Evolutionary conservation across 305 asterid species (phyloP), one percentile per base, ranked within the genome.

Genomic region (Fraxinus greggii): DNA sequence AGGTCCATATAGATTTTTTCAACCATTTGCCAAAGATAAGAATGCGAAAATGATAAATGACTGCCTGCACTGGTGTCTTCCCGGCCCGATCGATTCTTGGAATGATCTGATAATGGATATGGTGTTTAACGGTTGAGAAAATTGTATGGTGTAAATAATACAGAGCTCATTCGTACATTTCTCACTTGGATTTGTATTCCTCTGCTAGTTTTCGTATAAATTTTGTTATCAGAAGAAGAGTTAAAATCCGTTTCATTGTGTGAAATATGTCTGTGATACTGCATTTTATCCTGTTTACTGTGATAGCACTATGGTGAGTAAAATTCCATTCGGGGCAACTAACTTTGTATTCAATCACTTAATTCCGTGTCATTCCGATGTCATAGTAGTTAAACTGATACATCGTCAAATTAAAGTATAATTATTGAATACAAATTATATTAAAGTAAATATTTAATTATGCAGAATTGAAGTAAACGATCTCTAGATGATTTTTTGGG

Each of bases 71-170:
- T 95, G 98, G 97, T 95, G 98, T 80, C 80, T 95, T 82, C 99
- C 97, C 2, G 99, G 99, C 32, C 97, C 98, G n/a, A 92, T 94
- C 9, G 96, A 94, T 85, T 63, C 93, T 67, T 94, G 97, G 99
- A 95, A 91, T 76, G 95, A 95, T 89, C 51, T 95, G 80, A 48
- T 94, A 86, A 88, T 94, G 95, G 90, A 92, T 74, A 91, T 91
- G 91, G 86, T 91, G 24, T 79, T 88, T 10, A 85, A 82, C 80
- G 84, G 90, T 78, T 86, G 84, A 87, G 19, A 67, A 67, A 67
- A 17, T 28, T 10, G 74, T 21, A 8, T 12, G 74, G 38, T 67
- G 75, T 69, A 69, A 69, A 29, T 69, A 69, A 69, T 6, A 28
- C 5, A 29, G 21, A 67, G 36, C n/a, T 67, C 17, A 1, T 54